These are phyloP conservation scores for Fusarium anguioides DNA, from an alignment of 2,329 filamentous ascomycete species.

Conservation along the genomic window DNA sequence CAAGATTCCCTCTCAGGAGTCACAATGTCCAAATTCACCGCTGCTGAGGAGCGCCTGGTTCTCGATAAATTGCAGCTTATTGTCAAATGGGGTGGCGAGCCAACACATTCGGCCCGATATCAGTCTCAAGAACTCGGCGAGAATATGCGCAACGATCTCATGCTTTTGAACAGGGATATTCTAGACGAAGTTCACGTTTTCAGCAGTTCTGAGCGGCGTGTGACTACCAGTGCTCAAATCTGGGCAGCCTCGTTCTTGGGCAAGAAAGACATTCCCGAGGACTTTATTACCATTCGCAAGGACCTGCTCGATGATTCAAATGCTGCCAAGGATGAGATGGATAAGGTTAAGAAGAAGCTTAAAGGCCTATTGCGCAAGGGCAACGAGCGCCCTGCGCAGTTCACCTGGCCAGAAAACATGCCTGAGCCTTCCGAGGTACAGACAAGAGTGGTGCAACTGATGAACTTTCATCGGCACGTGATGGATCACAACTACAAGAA, in stretches of 20 bases:
- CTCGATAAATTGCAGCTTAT: slow-evolving; percentile 97
- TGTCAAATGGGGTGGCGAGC: slow-evolving; percentile 99
- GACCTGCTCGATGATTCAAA: slow-evolving; percentile 97
- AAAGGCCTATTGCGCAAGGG: slow-evolving; percentile 92
- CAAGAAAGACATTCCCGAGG: slow-evolving; percentile 83
- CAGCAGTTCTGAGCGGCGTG: slow-evolving; percentile 93
- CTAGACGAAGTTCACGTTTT: slow-evolving; percentile 94
- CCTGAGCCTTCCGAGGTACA: slow-evolving; percentile 95
- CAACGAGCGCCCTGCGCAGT: slow-evolving; percentile 92
- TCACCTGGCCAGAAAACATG: slow-evolving; percentile 97
- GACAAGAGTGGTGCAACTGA: slow-evolving; percentile 89
- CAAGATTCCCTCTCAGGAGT: slow-evolving; percentile 90
- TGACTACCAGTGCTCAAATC: slow-evolving; percentile 96
- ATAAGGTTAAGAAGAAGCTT: slow-evolving; percentile 99
- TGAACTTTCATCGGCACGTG: slow-evolving; percentile 96
- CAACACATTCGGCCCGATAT: slow-evolving; percentile 95
- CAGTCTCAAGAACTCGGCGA: slow-evolving; percentile 95
- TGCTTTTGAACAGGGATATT: slow-evolving; percentile 91
- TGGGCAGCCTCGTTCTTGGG: slow-evolving; percentile 92
- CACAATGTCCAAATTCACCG: slow-evolving; percentile 93
- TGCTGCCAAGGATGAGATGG: slow-evolving; percentile 98
- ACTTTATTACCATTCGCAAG: slow-evolving; percentile 91
- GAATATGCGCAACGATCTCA: slow-evolving; percentile 94
- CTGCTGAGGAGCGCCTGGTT: slow-evolving; percentile 90
- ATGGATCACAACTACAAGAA: slow-evolving; percentile 95